Percentiles rank a stretch among this genome's conserved stretches.
phyloP scores from a whole-genome alignment of 495 filamentous ascomycete species.

The Hypomontagnella submonticulosa region DNA sequence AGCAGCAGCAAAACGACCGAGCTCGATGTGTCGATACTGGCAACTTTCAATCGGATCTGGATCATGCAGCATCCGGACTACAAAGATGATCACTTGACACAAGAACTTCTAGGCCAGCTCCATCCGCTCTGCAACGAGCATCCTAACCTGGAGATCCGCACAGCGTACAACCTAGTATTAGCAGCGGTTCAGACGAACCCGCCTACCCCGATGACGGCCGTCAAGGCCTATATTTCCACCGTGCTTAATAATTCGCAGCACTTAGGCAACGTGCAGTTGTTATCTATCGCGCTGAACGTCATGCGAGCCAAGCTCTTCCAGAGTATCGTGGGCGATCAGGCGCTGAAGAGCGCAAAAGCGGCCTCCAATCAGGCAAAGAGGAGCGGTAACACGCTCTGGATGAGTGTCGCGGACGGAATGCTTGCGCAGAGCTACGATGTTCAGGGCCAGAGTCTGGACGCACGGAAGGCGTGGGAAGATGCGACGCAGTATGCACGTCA shows the following conservation, averaged over 20 bases:
- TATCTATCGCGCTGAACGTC: constrained; percentile 82
- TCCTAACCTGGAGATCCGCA: constrained; percentile 76
- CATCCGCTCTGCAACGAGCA: constrained; percentile 74
- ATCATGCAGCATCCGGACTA: constrained; percentile 77
- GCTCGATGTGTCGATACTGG: constrained; percentile 78
- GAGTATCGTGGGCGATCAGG: constrained; percentile 87
- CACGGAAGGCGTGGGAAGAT: constrained; percentile 52
- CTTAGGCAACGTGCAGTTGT: constrained; percentile 78
- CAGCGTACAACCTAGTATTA: constrained; percentile 81
- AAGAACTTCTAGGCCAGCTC: constrained; percentile 69
- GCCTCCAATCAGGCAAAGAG: constrained; percentile 78
- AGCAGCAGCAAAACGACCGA: constrained; percentile 62
- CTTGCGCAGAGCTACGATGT: constrained; percentile 77
- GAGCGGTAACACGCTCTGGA: constrained; percentile 83
- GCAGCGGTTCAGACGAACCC: constrained; percentile 70
- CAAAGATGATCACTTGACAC: constrained; percentile 59
- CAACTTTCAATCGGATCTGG: constrained; percentile 81
- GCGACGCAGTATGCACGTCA: constrained; percentile 44
- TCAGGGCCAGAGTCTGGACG: constrained; percentile 74
- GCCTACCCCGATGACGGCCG: constrained; percentile 68
- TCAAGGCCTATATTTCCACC: constrained; percentile 79
- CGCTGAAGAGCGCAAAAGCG: constrained; percentile 85
- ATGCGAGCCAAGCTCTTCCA: constrained; percentile 89
- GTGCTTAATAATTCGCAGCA: constrained; percentile 61
- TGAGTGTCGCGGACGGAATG: constrained; percentile 83